Base-by-base conservation (phyloP, 768 basidiomycete species). In the Pleurotus tuber-regium region DNA sequence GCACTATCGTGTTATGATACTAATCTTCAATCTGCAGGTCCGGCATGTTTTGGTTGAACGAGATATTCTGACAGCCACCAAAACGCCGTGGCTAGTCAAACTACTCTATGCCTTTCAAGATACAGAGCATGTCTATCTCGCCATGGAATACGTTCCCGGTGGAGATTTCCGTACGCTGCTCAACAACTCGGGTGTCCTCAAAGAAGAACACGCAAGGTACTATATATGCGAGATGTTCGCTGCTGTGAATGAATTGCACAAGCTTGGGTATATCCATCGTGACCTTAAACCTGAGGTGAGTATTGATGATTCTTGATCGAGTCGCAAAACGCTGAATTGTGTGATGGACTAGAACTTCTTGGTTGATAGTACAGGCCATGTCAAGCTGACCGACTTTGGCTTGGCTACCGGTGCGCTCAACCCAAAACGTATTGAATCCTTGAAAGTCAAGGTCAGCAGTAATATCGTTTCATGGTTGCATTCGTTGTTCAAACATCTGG, bases 191-290 rank as follows among this genome's bases (percentile, higher is more conserved):
- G 97, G 97, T 25, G 93, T 98, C 1, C 78, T 99, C 53, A 96
- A 98, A 66, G 95, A 98, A 65, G 93, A 98, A 61, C 92, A 98
- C 61, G 96, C 97, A 1, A 78, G 88, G 50, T 98, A 95, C 66
- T 99, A 99, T 68, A 96, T 98, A 61, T 84, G 88, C 54, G 96
- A 99, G 71, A 99, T 99, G 97, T 98, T 98, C 63, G 86, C 85
- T 18, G 87, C 84, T 4, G 94, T 98, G 38, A 89, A 83, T 52
- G 96, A 98, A 65, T 74, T 98, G 28, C 97, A 99, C 70, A 95
- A 94, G 65, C 82, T 99, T 3, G 97, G 97, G 0, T 99, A 99
- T 64, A 94, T 99, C 52, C 97, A 98, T 72, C 91, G 96, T 52
- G 96, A 98, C 71, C 74, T 98, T 43, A 98, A 98, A 68, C 96